Evolutionary conservation across 2,329 filamentous ascomycete species (phyloP).

Genomic region (Bertia moriformis): DNA sequence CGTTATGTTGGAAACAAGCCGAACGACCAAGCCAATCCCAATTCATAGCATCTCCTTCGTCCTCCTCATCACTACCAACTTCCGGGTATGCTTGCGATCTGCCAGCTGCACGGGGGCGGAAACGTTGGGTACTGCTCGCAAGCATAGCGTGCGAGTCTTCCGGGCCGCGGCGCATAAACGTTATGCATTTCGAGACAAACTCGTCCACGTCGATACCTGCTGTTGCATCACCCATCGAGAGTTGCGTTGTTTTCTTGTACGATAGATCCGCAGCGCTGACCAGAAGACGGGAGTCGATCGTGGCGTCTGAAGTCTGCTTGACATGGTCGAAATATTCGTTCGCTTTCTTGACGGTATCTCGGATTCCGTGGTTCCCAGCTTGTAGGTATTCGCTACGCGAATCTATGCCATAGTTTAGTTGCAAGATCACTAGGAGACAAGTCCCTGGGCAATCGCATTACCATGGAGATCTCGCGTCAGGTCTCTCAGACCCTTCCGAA

Average conservation of each 20-base stretch:
- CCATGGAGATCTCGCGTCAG: constrained; percentile 3
- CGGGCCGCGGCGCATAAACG: constrained; percentile 37
- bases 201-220: constrained; percentile 51
- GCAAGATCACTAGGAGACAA: not conserved
- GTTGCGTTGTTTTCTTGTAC: constrained; percentile 39
- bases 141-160: constrained; percentile 3
- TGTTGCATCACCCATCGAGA: constrained; percentile 34
- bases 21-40: constrained; percentile 45
- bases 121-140: constrained; percentile 7
- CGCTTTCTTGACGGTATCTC: constrained; percentile 4
- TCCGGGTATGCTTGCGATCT: constrained; percentile 7
- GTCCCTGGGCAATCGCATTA: not conserved
- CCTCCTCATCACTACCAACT: constrained; percentile 33
- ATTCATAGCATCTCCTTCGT: constrained; percentile 36
- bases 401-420: constrained; percentile 4
- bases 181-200: constrained; percentile 51
- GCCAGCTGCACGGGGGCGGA: not conserved
- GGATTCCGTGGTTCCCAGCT: constrained; percentile 3
- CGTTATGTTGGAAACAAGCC: constrained; percentile 41
- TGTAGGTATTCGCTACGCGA: constrained; percentile 3
- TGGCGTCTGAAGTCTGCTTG: constrained; percentile 26
- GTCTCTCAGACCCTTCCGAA: constrained; percentile 4
- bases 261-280: constrained; percentile 43
- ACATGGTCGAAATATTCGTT: constrained; percentile 4
- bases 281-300: constrained; percentile 45